Percentiles rank a stretch among this genome's conserved stretches.
Conservation (phyloP, 2,329 filamentous ascomycete species). For the Scedosporium boydii region DNA sequence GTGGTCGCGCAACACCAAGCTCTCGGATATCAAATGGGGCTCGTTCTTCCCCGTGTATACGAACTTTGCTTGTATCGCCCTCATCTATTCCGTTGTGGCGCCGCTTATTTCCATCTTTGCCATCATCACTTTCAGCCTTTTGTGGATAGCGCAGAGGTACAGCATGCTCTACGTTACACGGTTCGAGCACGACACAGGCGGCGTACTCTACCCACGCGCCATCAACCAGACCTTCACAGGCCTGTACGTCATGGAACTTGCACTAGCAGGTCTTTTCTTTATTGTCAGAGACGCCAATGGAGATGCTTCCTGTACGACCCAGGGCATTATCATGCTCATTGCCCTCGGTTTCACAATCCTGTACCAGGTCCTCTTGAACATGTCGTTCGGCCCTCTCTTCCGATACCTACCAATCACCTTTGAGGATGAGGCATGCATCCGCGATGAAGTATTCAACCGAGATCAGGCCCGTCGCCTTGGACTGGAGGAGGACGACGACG, state of each 20-base stretch:
- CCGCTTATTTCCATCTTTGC: constrained; percentile 90
- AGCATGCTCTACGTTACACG: constrained; percentile 92
- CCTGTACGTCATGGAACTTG: constrained; percentile 89
- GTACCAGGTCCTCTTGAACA: constrained; percentile 75
- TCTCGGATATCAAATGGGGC: constrained; percentile 79
- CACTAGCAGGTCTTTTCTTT: constrained; percentile 83
- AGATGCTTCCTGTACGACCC: constrained; percentile 53
- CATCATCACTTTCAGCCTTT: constrained; percentile 78
- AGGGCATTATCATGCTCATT: constrained; percentile 80
- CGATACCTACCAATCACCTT: constrained; percentile 88
- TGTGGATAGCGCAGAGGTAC: constrained; percentile 95
- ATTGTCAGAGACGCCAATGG: constrained; percentile 51
- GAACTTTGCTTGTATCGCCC: constrained; percentile 84
- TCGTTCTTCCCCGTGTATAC: constrained; percentile 94
- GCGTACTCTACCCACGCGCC: constrained; percentile 80
- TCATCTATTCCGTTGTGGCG: constrained; percentile 82
- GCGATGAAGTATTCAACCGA: constrained; percentile 79
- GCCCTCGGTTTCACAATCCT: constrained; percentile 58
- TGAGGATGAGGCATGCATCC: constrained; percentile 87
- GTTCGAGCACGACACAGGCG: constrained; percentile 83
- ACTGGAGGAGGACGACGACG: constrained; percentile 42
- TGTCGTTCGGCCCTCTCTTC: constrained; percentile 75
- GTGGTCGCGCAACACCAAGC: constrained; percentile 71
- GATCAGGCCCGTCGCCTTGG: constrained; percentile 65
- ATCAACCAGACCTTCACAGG: constrained; percentile 95